Evolutionary conservation across 352 stramenopile genomes (phyloP).

Genomic region (Blastocystis sp.): DNA sequence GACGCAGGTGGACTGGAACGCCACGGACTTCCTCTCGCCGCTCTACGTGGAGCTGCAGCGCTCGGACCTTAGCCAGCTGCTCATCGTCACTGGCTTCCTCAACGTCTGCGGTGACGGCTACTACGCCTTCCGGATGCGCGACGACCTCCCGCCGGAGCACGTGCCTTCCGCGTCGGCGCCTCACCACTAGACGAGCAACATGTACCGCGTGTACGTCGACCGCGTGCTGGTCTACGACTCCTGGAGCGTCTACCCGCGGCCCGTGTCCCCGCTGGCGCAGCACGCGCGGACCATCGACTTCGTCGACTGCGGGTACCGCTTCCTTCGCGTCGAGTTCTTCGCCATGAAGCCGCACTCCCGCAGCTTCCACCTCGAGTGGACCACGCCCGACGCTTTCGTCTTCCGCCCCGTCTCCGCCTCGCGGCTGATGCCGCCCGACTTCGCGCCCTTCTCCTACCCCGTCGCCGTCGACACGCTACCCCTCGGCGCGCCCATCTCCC

Average conservation of each 20-base stretch:
- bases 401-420: not conserved
- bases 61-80: not conserved
- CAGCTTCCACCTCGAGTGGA: slow-evolving; percentile 18
- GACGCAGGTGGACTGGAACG: not conserved
- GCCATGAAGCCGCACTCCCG: not conserved
- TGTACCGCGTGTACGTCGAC: slow-evolving; percentile 6
- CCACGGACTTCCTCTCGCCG: not conserved
- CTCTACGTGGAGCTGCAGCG: not conserved
- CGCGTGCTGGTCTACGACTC: slow-evolving; percentile 8
- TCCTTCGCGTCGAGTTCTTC: not conserved
- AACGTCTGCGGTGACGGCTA: not conserved
- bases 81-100: not conserved
- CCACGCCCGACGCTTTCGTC: not conserved
- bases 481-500: not conserved
- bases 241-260: not conserved
- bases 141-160: not conserved
- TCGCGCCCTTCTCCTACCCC: not conserved
- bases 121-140: slow-evolving; percentile 3
- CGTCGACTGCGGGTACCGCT: not conserved
- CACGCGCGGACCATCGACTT: not conserved
- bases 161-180: not conserved
- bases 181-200: not conserved
- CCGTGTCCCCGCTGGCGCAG: not conserved
- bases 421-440: not conserved
- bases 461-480: not conserved